Evolutionary conservation across 2,329 filamentous ascomycete genomes (phyloP).

Genomic region (Curvularia lunata): DNA sequence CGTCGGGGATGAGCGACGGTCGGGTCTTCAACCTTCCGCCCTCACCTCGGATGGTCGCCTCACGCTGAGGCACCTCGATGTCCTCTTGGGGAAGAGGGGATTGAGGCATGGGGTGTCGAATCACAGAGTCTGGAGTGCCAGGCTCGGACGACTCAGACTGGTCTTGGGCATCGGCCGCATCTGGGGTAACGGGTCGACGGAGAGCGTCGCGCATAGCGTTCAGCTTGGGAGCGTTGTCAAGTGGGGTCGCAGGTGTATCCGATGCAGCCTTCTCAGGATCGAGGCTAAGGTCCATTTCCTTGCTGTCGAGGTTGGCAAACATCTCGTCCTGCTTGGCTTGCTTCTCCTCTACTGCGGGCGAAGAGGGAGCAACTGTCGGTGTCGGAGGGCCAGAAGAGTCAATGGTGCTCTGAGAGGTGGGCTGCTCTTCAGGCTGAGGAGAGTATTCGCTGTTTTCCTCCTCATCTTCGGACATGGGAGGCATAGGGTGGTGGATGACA

Average conservation of each 20-base stretch:
- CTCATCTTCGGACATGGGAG: slow-evolving; percentile 49
- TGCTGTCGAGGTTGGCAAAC: slow-evolving; percentile 57
- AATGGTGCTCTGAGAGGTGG: slow-evolving; percentile 44
- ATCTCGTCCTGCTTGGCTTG: slow-evolving; percentile 50
- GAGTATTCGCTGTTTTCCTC: slow-evolving; percentile 66
- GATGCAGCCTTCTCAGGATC: slow-evolving; percentile 59
- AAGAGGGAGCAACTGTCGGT: slow-evolving; percentile 47
- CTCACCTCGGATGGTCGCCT: slow-evolving; percentile 87
- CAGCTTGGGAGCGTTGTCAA: slow-evolving; percentile 46
- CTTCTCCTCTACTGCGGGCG: slow-evolving; percentile 39
- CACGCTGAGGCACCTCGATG: slow-evolving; percentile 75
- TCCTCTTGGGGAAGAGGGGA: slow-evolving; percentile 53
- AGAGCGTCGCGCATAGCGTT: slow-evolving; percentile 49
- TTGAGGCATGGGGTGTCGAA: slow-evolving; percentile 70
- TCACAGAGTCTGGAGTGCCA: slow-evolving; percentile 86
- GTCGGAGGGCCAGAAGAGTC: slow-evolving; percentile 55
- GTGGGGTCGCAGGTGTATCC: slow-evolving; percentile 36
- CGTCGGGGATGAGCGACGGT: slow-evolving; percentile 84
- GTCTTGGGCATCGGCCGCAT: slow-evolving; percentile 26
- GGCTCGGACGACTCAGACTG: slow-evolving; percentile 65
- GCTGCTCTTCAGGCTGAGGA: slow-evolving; percentile 48
- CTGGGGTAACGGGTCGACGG: slow-evolving; percentile 61
- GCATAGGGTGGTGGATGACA: slow-evolving; percentile 61
- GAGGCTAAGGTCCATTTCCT: slow-evolving; percentile 62
- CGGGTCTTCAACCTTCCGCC: slow-evolving; percentile 88